phyloP scores from a whole-genome alignment of 1,284 basidiomycete species.

The Rhodotorula sp. region DNA sequence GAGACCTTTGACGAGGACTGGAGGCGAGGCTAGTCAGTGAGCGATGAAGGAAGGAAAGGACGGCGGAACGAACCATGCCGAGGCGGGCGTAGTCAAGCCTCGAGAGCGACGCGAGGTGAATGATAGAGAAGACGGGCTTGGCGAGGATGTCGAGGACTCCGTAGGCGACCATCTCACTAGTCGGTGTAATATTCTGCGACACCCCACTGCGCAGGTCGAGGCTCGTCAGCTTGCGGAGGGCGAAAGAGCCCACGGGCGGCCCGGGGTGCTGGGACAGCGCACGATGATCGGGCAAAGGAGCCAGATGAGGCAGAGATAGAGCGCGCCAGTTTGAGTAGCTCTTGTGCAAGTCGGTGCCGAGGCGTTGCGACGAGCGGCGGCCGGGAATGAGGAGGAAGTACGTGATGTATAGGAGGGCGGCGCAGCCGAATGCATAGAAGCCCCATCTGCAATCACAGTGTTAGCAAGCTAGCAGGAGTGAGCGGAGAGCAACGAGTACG shows the following conservation, averaged over 20 bases:
- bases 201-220: too few species aligned
- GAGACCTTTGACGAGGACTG: slow-evolving; percentile 22
- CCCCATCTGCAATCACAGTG: slow-evolving; percentile 58
- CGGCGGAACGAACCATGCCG: slow-evolving; percentile 56
- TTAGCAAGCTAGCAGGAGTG: neutral
- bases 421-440: slow-evolving; percentile 52
- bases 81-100: slow-evolving; percentile 46
- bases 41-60: slow-evolving; percentile 48
- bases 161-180: slow-evolving; percentile 50
- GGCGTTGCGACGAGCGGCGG: slow-evolving; percentile 49
- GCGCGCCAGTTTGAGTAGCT: slow-evolving; percentile 53
- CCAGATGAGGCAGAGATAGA: slow-evolving; percentile 55
- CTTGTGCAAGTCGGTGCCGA: slow-evolving; percentile 50
- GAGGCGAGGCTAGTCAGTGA: slow-evolving; percentile 46
- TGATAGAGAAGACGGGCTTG: slow-evolving; percentile 56
- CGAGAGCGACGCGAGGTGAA: slow-evolving; percentile 48
- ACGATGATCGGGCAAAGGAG: slow-evolving; percentile 58
- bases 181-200: slow-evolving; percentile 55
- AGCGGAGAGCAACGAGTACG: neutral
- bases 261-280: too few species aligned
- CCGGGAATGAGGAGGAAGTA: slow-evolving; percentile 50
- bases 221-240: too few species aligned
- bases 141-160: slow-evolving; percentile 62
- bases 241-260: too few species aligned
- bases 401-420: slow-evolving; percentile 57